Conservation (phyloP, 2,329 filamentous ascomycete genomes). For the Xylariaceae sp. region DNA sequence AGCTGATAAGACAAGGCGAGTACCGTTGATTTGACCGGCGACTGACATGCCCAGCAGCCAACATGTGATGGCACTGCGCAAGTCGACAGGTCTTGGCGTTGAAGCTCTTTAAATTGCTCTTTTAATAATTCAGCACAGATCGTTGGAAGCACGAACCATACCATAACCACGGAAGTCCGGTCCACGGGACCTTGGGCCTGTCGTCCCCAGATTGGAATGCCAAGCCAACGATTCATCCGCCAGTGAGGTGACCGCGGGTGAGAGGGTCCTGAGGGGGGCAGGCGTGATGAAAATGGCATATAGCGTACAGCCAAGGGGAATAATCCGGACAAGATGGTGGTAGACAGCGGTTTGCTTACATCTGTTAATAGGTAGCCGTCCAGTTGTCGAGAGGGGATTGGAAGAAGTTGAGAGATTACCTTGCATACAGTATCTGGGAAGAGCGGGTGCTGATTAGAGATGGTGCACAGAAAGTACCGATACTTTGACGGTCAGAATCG, state of each 20-base stretch:
- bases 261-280: background rate
- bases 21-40: conserved; percentile 10
- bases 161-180: background rate
- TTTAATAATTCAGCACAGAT: too few relatives aligned
- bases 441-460: background rate
- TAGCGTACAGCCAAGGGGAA: background rate
- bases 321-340: conserved; percentile 6
- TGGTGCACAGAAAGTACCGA: too few relatives aligned
- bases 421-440: conserved; percentile 4
- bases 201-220: conserved; percentile 8
- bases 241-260: too few relatives aligned
- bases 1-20: conserved; percentile 12
- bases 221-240: background rate
- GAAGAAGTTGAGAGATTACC: conserved; percentile 13
- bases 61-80: background rate
- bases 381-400: conserved; percentile 11
- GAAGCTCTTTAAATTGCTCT: too few relatives aligned
- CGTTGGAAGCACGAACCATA: background rate
- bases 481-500: too few relatives aligned
- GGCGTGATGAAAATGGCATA: background rate
- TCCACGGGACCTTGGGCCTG: background rate
- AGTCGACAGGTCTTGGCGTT: background rate
- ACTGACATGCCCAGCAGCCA: background rate
- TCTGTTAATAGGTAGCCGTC: background rate
- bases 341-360: conserved; percentile 12